Conservation (phyloP, 805 yeast species). For the Cyberlindnera mycetangii region DNA sequence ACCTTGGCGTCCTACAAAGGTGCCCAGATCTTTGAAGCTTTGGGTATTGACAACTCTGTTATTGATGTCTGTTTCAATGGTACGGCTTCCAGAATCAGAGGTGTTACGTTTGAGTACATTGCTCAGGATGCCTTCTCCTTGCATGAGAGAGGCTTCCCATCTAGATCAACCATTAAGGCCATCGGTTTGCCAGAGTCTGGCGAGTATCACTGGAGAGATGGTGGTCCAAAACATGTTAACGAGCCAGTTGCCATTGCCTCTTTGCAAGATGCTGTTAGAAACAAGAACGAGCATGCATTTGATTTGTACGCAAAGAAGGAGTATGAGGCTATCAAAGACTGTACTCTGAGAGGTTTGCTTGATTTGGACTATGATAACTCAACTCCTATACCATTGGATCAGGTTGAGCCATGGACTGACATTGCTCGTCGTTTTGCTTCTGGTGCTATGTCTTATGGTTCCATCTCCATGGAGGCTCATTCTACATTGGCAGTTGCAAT, state of each 20-base stretch:
- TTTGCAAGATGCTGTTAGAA: slow-evolving; percentile 96
- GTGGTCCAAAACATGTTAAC: slow-evolving; percentile 94
- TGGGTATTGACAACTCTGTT: slow-evolving; percentile 93
- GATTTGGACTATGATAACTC: slow-evolving; percentile 81
- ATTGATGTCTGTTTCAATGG: slow-evolving; percentile 95
- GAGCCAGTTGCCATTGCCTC: slow-evolving; percentile 94
- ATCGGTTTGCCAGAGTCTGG: slow-evolving; percentile 86
- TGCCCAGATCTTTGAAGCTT: slow-evolving; percentile 96
- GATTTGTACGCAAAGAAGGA: slow-evolving; percentile 87
- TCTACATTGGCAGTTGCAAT: slow-evolving; percentile 97
- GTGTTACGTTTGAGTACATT: slow-evolving; percentile 91
- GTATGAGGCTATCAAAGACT: slow-evolving; percentile 84
- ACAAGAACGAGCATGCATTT: slow-evolving; percentile 91
- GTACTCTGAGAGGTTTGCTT: slow-evolving; percentile 90
- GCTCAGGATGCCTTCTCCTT: slow-evolving; percentile 95
- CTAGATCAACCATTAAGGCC: slow-evolving; percentile 66
- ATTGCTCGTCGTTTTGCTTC: slow-evolving; percentile 95
- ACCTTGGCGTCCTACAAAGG: slow-evolving; percentile 98
- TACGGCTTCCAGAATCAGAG: slow-evolving; percentile 94
- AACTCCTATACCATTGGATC: slow-evolving; percentile 85
- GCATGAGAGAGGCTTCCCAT: slow-evolving; percentile 90
- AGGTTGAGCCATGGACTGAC: slow-evolving; percentile 99
- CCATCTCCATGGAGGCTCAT: slow-evolving; percentile 97
- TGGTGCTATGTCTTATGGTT: slow-evolving; percentile 99
- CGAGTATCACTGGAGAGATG: slow-evolving; percentile 98